Percentiles rank a stretch among this genome's conserved stretches.
Conservation (phyloP, 169 alveolate species). For the Cryptosporidium bovis region DNA sequence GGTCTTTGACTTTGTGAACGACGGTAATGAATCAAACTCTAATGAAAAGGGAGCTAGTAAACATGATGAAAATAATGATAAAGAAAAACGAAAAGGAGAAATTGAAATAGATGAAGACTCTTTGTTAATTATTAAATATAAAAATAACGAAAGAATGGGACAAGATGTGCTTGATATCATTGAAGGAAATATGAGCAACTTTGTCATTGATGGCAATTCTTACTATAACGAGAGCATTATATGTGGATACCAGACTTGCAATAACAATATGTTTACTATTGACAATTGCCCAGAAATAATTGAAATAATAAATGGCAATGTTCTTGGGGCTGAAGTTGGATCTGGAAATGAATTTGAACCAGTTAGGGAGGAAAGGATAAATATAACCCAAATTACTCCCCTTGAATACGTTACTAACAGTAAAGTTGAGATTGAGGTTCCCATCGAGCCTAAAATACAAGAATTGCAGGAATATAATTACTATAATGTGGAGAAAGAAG, state of each 20-base stretch:
- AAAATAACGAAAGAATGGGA: slow-evolving; percentile 5
- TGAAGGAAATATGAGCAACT: slow-evolving; percentile 41
- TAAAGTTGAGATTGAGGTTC: neutral
- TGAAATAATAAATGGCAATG: neutral
- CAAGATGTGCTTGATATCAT: slow-evolving; percentile 16
- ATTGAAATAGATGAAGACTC: slow-evolving; percentile 64
- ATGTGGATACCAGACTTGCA: neutral
- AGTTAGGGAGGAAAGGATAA: neutral
- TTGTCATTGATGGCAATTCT: slow-evolving; percentile 51
- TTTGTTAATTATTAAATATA: slow-evolving; percentile 28
- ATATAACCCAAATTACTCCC: neutral
- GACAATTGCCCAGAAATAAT: neutral
- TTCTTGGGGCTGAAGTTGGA: neutral
- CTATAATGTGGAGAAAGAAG: neutral
- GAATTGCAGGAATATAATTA: neutral
- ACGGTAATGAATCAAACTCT: neutral
- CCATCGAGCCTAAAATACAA: neutral
- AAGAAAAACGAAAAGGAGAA: slow-evolving; percentile 16
- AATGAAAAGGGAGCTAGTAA: neutral
- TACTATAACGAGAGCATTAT: slow-evolving; percentile 37
- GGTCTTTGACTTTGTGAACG: slow-evolving; percentile 17
- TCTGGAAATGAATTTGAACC: neutral
- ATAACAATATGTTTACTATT: neutral
- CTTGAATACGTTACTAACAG: neutral
- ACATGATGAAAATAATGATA: too few species aligned